Base-by-base conservation (phyloP, 164 flowering plant genomes). In the Magnolia changhungtana region DNA sequence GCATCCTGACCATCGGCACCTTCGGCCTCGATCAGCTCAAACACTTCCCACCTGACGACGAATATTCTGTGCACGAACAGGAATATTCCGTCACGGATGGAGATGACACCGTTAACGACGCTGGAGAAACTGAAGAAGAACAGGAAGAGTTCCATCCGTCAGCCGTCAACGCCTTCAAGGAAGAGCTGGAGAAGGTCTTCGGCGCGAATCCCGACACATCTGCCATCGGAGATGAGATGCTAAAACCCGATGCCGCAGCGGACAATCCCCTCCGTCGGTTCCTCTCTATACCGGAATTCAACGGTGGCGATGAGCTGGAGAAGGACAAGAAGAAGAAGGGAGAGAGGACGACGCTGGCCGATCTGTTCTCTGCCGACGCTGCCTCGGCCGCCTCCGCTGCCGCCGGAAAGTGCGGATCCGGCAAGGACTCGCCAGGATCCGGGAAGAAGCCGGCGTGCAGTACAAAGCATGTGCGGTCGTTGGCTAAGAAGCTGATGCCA, bases 1-100 rank as follows among this genome's bases (percentile, higher is more conserved):
- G 91, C 63, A 82, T 90, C 69, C 78, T 90, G 3, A 77, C 90
- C 1, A 91, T 91, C 61, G 95, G 95, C 49, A 91, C 95, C 1
- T 84, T 91, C 14, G 95, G 95, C 4, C 84, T 82, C 72, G 85
- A 88, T 55, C 83, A 87, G 1, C 7, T 37, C 45, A 37, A 37
- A 37, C 73, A 8, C 79, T 67, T 16, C 27, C 21, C 79, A 29
- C 18, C 37, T 9, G 78, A 63, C 5, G 71, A 71, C 61, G 81
- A 78, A 50, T 58, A 69, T 64, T 73, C 59, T 69, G 75, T 68
- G 2, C 18, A 74, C 1, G 59, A 77, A 9, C 76, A 74, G 2
- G 71, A 68, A 68, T 29, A 29, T 68, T 68, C 71, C 71, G 9
- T 68, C 49, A 18, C 71, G 7, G 49, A 29, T 9, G 19, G 8